These are phyloP conservation scores for Clausena lansium DNA, from an alignment of 345 rosid species.

Conservation along the genomic window DNA sequence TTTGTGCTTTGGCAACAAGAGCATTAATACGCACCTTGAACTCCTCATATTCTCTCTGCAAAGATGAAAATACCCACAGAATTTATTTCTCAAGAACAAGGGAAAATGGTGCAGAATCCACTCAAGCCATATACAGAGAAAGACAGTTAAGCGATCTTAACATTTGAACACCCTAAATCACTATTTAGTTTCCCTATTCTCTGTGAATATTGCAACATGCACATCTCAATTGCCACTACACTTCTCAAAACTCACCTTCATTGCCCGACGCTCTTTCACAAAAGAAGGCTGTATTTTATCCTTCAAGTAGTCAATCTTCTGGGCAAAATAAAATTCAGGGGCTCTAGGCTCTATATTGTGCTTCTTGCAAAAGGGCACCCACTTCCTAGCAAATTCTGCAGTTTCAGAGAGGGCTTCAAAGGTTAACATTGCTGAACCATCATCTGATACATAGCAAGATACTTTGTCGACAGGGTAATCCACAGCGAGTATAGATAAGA, in stretches of 20 bases:
- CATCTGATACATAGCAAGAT: conserved; percentile 98
- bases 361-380: conserved; percentile 99
- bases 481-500: conserved; percentile 94
- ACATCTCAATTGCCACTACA: conserved; percentile 6
- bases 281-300: conserved; percentile 98
- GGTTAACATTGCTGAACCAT: conserved; percentile 99
- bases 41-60: conserved; percentile 98
- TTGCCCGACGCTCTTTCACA: conserved; percentile 96
- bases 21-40: conserved; percentile 99
- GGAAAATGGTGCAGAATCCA: not conserved
- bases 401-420: conserved; percentile 99
- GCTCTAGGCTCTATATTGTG: conserved; percentile 97
- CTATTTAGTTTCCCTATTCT: not conserved
- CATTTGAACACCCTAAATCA: not conserved
- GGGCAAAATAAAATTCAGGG: conserved; percentile 97
- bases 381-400: conserved; percentile 96
- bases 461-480: conserved; percentile 99
- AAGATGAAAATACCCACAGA: not conserved
- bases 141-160: not conserved
- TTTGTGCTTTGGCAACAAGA: conserved; percentile 96
- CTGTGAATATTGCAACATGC: not conserved
- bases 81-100: not conserved
- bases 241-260: conserved; percentile 65
- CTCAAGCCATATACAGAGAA: not conserved
- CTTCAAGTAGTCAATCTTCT: conserved; percentile 96